Conservation (phyloP, 345 rosid genomes). For the Zanthoxylum bungeanum region DNA sequence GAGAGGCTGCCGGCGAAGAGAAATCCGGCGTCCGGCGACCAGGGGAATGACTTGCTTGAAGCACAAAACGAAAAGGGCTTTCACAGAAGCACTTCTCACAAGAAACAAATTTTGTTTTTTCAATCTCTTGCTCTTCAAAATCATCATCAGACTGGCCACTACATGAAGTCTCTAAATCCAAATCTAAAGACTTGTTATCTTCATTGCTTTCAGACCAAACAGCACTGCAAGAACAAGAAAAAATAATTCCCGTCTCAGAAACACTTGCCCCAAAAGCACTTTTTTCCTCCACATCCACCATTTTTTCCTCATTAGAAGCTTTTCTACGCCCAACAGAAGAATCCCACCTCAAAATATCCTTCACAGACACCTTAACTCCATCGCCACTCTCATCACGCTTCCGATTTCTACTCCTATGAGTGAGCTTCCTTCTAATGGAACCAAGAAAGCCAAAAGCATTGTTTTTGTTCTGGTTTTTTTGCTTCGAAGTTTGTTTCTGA, state of each 20-base stretch:
- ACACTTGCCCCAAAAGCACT: too few species aligned
- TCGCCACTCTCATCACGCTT: constrained; percentile 29
- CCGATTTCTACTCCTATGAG: constrained; percentile 25
- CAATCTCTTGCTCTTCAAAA: constrained; percentile 22
- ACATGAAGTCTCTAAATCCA: constrained; percentile 49
- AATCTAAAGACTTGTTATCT: constrained; percentile 56
- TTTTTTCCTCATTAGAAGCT: constrained; percentile 11
- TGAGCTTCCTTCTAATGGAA: constrained; percentile 60
- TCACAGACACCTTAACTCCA: constrained; percentile 35
- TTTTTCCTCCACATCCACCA: constrained; percentile 23
- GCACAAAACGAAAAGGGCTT: constrained; percentile 72
- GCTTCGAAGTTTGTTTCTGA: constrained; percentile 45
- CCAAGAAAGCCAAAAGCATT: constrained; percentile 54
- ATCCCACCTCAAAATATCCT: constrained; percentile 52
- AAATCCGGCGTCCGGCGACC: constrained; percentile 63
- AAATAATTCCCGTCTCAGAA: constrained; percentile 29
- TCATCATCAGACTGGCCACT: constrained; percentile 45
- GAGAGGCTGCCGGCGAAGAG: constrained; percentile 65
- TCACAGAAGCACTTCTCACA: constrained; percentile 47
- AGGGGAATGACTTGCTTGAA: constrained; percentile 43
- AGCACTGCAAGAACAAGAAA: constrained; percentile 36
- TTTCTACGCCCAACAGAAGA: constrained; percentile 40
- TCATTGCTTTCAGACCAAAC: constrained; percentile 69
- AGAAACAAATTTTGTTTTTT: constrained; percentile 29
- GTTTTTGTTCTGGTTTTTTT: constrained; percentile 37